Percentiles rank a stretch among this genome's conserved stretches.
Conservation (phyloP, 371 early-diverging fungal genomes). For the Lichtheimia ramosa region DNA sequence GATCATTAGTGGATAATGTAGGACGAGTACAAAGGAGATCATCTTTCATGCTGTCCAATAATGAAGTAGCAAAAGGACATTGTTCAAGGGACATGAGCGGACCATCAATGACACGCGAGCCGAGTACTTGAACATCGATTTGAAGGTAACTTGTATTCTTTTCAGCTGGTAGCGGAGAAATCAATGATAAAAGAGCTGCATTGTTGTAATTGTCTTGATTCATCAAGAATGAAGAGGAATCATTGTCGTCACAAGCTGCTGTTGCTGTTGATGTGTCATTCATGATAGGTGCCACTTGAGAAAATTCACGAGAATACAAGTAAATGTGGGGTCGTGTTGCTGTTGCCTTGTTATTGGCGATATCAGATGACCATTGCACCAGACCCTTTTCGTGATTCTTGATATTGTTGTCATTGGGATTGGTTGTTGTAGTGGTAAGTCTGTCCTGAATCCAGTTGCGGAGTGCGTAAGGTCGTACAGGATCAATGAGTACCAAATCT, state of each 20-base stretch:
- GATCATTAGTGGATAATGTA: not conserved
- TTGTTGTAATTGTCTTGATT: not conserved
- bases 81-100: slow-evolving; percentile 28
- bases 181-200: slow-evolving; percentile 20
- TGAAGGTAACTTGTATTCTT: slow-evolving; percentile 22
- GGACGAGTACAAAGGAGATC: slow-evolving; percentile 10
- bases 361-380: slow-evolving; percentile 18
- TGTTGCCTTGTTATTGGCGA: not conserved
- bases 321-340: slow-evolving; percentile 27
- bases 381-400: slow-evolving; percentile 13
- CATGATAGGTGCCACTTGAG: slow-evolving; percentile 31
- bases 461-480: slow-evolving; percentile 37
- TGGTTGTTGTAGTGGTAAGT: not conserved
- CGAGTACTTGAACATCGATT: slow-evolving; percentile 46
- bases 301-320: slow-evolving; percentile 39
- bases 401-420: not conserved
- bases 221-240: not conserved
- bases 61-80: slow-evolving; percentile 19
- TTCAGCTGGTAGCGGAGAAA: slow-evolving; percentile 26
- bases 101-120: slow-evolving; percentile 36
- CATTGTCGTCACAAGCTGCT: not conserved
- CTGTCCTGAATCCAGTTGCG: slow-evolving; percentile 42
- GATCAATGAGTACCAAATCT: slow-evolving; percentile 36
- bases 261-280: not conserved
- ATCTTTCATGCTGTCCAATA: slow-evolving; percentile 16